A percentile compares a stretch with the other conserved stretches of the same genome.
These are phyloP conservation scores for Tilletia setariae DNA, from an alignment of 1,284 basidiomycete genomes.

Conservation along the genomic window DNA sequence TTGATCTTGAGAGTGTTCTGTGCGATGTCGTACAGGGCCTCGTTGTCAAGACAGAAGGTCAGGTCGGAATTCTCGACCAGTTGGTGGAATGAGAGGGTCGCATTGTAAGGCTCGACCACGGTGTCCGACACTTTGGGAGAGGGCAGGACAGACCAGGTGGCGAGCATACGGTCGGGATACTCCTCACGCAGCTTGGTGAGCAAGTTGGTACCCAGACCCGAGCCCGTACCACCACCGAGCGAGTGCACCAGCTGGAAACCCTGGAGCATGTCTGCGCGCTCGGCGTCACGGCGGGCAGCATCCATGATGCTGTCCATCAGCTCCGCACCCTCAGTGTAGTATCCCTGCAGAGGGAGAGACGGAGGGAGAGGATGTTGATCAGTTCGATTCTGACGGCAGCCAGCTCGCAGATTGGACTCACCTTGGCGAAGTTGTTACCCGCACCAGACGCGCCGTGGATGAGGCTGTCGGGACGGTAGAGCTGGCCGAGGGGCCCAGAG, in stretches of 20 bases:
- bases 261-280: slow-evolving; percentile 62
- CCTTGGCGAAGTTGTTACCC: slow-evolving; percentile 64
- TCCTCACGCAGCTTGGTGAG: slow-evolving; percentile 66
- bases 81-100: slow-evolving; percentile 64
- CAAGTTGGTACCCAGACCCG: slow-evolving; percentile 65
- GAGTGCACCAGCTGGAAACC: slow-evolving; percentile 66
- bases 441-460: slow-evolving; percentile 64
- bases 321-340: slow-evolving; percentile 56
- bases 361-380: background rate
- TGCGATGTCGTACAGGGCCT: slow-evolving; percentile 89
- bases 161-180: slow-evolving; percentile 66
- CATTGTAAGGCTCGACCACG: slow-evolving; percentile 67
- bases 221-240: slow-evolving; percentile 65
- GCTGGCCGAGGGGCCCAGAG: slow-evolving; percentile 61
- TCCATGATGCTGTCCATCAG: slow-evolving; percentile 63
- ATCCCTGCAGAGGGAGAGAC: slow-evolving; percentile 28
- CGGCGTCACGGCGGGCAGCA: slow-evolving; percentile 64
- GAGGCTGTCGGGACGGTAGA: slow-evolving; percentile 65
- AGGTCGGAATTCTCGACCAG: slow-evolving; percentile 66
- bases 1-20: slow-evolving; percentile 92
- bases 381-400: background rate
- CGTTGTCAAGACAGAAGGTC: slow-evolving; percentile 79
- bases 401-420: background rate
- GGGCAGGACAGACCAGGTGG: slow-evolving; percentile 65
- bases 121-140: slow-evolving; percentile 65